Evolutionary conservation across 176 grass and related monocot species (phyloP).

Genomic region (Themeda triandra): DNA sequence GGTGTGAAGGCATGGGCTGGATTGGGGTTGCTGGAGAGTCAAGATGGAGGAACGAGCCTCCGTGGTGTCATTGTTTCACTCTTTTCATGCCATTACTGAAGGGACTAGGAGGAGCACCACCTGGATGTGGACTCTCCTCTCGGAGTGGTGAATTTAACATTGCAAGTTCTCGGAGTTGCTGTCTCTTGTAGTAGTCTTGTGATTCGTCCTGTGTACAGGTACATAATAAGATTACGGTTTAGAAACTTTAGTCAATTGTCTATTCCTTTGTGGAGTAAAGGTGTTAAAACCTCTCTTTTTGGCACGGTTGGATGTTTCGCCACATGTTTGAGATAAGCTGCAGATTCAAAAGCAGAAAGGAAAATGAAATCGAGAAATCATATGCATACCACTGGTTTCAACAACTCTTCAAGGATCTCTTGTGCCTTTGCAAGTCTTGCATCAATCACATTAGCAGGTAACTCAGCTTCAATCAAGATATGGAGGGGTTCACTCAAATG

Average conservation of each 20-base stretch:
- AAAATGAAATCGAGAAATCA: neutral
- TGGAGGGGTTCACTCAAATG: conserved; percentile 92
- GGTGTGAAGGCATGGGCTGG: conserved; percentile 44
- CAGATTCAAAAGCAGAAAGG: neutral
- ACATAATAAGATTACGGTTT: neutral
- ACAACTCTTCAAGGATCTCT: conserved; percentile 88
- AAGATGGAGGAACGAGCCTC: conserved; percentile 29
- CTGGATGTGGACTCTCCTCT: conserved; percentile 53
- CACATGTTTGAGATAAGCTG: neutral
- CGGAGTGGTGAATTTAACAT: conserved; percentile 61
- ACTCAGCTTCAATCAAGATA: conserved; percentile 96
- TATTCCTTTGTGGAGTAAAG: neutral
- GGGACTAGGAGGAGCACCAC: conserved; percentile 46
- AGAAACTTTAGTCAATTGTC: neutral
- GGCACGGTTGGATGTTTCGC: neutral
- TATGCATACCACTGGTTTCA: conserved; percentile 84
- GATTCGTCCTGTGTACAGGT: conserved; percentile 49
- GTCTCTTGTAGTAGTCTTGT: conserved; percentile 64
- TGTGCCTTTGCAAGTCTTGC: conserved; percentile 83
- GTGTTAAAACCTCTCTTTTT: neutral
- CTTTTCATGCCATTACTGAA: conserved; percentile 68
- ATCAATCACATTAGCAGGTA: conserved; percentile 86
- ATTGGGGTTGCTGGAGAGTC: conserved; percentile 27
- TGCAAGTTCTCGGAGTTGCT: conserved; percentile 68
- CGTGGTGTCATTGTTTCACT: conserved; percentile 57